Evolutionary conservation across 805 yeast species (phyloP).

Genomic region (Candida ipomoeae): DNA sequence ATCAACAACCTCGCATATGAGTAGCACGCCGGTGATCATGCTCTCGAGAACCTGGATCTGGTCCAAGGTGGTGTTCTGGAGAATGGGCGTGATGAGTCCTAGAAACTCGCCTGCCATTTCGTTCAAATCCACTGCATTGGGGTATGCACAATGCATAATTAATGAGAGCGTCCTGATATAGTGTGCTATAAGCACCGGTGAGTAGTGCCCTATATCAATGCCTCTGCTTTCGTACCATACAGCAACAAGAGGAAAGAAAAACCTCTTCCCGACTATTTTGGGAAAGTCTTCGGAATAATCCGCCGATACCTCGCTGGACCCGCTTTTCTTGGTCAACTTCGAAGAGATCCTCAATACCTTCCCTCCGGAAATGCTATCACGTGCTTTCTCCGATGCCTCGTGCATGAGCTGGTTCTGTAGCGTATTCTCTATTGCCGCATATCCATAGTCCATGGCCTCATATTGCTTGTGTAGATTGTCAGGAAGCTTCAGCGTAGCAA

Average conservation of each 20-base stretch:
- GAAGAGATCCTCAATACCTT: slow-evolving; percentile 42
- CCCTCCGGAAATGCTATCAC: slow-evolving; percentile 35
- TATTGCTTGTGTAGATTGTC: slow-evolving; percentile 43
- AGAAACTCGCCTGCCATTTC: slow-evolving; percentile 59
- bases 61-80: slow-evolving; percentile 21
- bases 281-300: slow-evolving; percentile 30
- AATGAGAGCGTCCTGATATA: slow-evolving; percentile 55
- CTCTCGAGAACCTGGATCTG: slow-evolving; percentile 36
- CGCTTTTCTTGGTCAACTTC: slow-evolving; percentile 21
- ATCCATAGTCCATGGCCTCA: slow-evolving; percentile 20
- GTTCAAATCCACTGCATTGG: slow-evolving; percentile 43
- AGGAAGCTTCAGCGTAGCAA: slow-evolving; percentile 45
- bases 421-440: slow-evolving; percentile 12
- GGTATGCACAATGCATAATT: slow-evolving; percentile 56
- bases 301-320: slow-evolving; percentile 7
- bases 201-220: slow-evolving; percentile 48
- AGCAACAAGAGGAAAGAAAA: slow-evolving; percentile 53
- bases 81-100: slow-evolving; percentile 26
- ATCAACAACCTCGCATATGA: slow-evolving; percentile 33
- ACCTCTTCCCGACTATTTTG: slow-evolving; percentile 35
- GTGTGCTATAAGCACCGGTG: slow-evolving; percentile 53
- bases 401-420: slow-evolving; percentile 34
- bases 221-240: slow-evolving; percentile 50
- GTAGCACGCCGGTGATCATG: slow-evolving; percentile 33
- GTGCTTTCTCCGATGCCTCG: slow-evolving; percentile 28